Evolutionary conservation across 2,329 filamentous ascomycete species (phyloP).

Genomic region (Trichoderma simmonsii): DNA sequence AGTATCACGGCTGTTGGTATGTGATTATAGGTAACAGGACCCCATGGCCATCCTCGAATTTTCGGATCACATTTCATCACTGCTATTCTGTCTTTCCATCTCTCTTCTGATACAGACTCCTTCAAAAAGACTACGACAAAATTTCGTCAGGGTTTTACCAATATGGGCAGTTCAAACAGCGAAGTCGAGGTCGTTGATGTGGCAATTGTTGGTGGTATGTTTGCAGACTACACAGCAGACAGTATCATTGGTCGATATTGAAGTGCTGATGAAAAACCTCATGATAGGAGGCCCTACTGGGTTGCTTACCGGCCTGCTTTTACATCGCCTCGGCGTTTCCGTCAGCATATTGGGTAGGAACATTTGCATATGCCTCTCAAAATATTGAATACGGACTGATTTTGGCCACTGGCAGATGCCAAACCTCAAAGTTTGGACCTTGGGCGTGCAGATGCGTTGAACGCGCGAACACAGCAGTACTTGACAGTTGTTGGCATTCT

Average conservation of each 20-base stretch:
- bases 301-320: conserved; percentile 43
- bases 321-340: conserved; percentile 40
- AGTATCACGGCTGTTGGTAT: background rate
- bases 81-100: background rate
- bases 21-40: background rate
- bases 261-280: background rate
- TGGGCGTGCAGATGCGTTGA: conserved; percentile 47
- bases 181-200: conserved; percentile 31
- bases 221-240: background rate
- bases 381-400: background rate
- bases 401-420: conserved; percentile 30
- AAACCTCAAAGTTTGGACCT: conserved; percentile 39
- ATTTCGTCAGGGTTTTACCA: background rate
- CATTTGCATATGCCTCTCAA: background rate
- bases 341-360: conserved; percentile 38
- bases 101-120: background rate
- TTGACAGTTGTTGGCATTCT: conserved; percentile 44
- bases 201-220: conserved; percentile 37
- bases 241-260: background rate
- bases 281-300: conserved; percentile 35
- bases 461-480: conserved; percentile 48
- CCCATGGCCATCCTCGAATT: background rate
- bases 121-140: background rate
- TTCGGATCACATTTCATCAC: background rate
- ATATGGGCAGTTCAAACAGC: background rate